phyloP scores from a whole-genome alignment of 257 asterid species.

The Perilla frutescens region DNA sequence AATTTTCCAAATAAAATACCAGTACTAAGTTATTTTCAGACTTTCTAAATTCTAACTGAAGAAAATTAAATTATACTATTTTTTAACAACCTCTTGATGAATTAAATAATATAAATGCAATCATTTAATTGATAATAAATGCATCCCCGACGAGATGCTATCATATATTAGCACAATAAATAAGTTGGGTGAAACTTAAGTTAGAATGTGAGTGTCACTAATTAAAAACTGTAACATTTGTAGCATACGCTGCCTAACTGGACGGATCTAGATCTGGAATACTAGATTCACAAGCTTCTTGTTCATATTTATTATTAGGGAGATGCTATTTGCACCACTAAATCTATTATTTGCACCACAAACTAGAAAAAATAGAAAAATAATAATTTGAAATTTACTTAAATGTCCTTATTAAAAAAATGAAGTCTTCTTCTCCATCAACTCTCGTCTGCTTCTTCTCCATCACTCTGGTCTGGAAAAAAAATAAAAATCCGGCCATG shows the following conservation, averaged over 20 bases:
- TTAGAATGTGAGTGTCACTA: neutral
- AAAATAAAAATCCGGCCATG: too few species aligned
- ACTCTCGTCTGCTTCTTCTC: too few species aligned
- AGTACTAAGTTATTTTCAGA: neutral
- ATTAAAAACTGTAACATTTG: neutral
- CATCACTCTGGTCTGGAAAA: too few species aligned
- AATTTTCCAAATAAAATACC: neutral
- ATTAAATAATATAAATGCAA: too few species aligned
- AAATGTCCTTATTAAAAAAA: too few species aligned
- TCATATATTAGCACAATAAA: neutral
- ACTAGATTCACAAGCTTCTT: neutral
- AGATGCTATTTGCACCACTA: too few species aligned
- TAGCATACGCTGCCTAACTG: constrained; percentile 22
- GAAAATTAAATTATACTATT: neutral
- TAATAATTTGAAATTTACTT: too few species aligned
- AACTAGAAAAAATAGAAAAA: too few species aligned
- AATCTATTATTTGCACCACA: too few species aligned
- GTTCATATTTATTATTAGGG: neutral
- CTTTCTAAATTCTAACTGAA: neutral
- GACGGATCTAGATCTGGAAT: constrained; percentile 13
- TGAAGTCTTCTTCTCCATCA: too few species aligned
- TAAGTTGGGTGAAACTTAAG: neutral
- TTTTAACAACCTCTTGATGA: neutral
- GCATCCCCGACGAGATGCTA: neutral
- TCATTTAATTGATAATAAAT: neutral